Base-by-base conservation (phyloP, 1,139 yeast species). In the Trichomonascaceae sp. region DNA sequence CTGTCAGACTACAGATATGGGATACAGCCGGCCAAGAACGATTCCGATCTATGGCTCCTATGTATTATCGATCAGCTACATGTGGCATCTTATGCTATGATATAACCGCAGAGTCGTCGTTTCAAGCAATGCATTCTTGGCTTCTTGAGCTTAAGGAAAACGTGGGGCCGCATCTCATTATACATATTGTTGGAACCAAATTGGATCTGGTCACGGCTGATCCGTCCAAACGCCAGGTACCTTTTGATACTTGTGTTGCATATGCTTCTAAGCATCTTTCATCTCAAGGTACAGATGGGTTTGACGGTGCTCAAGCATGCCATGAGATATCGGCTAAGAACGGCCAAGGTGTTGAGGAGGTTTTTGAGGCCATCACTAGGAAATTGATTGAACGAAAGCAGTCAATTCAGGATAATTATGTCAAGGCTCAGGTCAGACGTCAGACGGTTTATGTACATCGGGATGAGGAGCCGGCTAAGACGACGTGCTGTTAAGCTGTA, bases 21-120 rank as follows among this genome's bases (percentile, higher is more conserved):
- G 96, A 88, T 67, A 88, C 96, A 9, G 96, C 96, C 0, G 96
- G 96, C 5, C 96, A 88, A 71, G 96, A 88, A 70, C 73, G 96
- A 60, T 89, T 89, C 76, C 93, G 96, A 10, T 85, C 91, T 43
- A 80, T 90, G 74, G 96, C 96, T 1, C 96, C 96, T 17, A 85
- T 90, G 91, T 90, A 90, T 71, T 90, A 90, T 73, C 81, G 97
- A 66, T 88, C 90, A 63, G 96, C 97, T 13, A 95, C 88, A 65
- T 96, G 96, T 49, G 96, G 96, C 1, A 76, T 90, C 60, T 91
- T 90, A 24, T 96, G 91, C 39, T 90, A 89, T 66, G 97, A 90
- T 69, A 82, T 90, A 60, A 90, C 96, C 24, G 88, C 90, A 61
- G 93, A 95, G n/a, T 95, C 95, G 15, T 85, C 95, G 15, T 89